Evolutionary conservation across 179 eudicot species (phyloP).

Genomic region (Vitellaria paradoxa): DNA sequence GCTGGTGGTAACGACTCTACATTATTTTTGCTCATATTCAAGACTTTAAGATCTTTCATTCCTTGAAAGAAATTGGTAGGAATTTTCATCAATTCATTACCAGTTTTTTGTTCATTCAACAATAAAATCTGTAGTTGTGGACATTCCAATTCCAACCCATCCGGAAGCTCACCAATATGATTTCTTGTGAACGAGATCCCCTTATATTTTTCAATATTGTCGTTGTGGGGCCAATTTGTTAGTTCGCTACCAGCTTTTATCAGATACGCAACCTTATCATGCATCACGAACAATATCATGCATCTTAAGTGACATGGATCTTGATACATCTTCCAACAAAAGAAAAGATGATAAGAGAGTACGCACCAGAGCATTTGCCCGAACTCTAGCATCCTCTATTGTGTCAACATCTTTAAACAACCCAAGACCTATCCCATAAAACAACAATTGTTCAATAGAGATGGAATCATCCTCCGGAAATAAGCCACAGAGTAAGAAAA

Average conservation of each 20-base stretch:
- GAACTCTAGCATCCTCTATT: constrained; percentile 29
- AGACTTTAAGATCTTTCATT: constrained; percentile 7
- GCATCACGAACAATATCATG: too few relatives aligned
- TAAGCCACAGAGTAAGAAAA: constrained; percentile 30
- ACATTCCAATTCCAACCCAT: background rate
- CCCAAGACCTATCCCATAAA: constrained; percentile 33
- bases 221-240: too few relatives aligned
- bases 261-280: too few relatives aligned
- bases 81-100: background rate
- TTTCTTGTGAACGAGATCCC: background rate
- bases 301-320: background rate
- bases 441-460: constrained; percentile 26
- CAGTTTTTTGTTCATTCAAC: background rate
- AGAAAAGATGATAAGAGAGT: constrained; percentile 32
- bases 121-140: constrained; percentile 7
- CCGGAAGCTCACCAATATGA: background rate
- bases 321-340: constrained; percentile 16
- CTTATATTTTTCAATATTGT: background rate
- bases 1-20: background rate
- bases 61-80: constrained; percentile 12
- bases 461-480: constrained; percentile 40
- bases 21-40: background rate
- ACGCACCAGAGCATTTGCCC: constrained; percentile 23
- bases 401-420: constrained; percentile 27
- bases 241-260: too few relatives aligned